Evolutionary conservation across 2,329 filamentous ascomycete genomes (phyloP).

Genomic region (Plenodomus tracheiphilus): DNA sequence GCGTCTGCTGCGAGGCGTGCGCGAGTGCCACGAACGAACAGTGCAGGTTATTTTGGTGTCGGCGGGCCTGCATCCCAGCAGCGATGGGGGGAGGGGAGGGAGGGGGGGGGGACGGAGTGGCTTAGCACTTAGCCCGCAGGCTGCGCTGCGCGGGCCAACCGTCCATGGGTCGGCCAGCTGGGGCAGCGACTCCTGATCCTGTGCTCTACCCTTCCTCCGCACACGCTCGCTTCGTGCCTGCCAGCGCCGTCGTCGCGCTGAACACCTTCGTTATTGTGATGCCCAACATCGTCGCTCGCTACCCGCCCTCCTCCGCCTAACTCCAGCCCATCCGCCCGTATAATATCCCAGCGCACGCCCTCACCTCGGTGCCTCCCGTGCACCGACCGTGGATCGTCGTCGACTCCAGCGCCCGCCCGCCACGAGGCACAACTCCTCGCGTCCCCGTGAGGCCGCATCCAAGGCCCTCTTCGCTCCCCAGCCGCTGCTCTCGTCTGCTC

Average conservation of each 20-base stretch:
- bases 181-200: slow-evolving; percentile 4
- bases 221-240: slow-evolving; percentile 9
- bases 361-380: slow-evolving; percentile 13
- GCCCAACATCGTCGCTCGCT: slow-evolving; percentile 13
- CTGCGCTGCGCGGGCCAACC: too few species aligned
- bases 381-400: slow-evolving; percentile 11
- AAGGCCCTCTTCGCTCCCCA: not conserved
- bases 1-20: slow-evolving; percentile 11
- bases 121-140: too few species aligned
- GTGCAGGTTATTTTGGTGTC: not conserved
- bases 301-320: slow-evolving; percentile 5
- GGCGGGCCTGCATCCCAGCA: not conserved
- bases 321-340: not conserved
- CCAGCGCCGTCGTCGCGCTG: slow-evolving; percentile 9
- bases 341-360: slow-evolving; percentile 6
- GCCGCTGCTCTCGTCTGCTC: slow-evolving; percentile 9
- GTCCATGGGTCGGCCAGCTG: too few species aligned
- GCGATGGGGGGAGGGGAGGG: slow-evolving; percentile 5
- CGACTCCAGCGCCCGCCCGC: slow-evolving; percentile 3
- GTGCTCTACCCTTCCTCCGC: not conserved
- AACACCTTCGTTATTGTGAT: slow-evolving; percentile 15
- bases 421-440: not conserved
- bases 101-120: slow-evolving; percentile 8
- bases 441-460: not conserved
- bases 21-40: slow-evolving; percentile 30